These are phyloP conservation scores for Aspergillus arachidicola DNA, from an alignment of 2,329 filamentous ascomycete genomes.

Conservation along the genomic window DNA sequence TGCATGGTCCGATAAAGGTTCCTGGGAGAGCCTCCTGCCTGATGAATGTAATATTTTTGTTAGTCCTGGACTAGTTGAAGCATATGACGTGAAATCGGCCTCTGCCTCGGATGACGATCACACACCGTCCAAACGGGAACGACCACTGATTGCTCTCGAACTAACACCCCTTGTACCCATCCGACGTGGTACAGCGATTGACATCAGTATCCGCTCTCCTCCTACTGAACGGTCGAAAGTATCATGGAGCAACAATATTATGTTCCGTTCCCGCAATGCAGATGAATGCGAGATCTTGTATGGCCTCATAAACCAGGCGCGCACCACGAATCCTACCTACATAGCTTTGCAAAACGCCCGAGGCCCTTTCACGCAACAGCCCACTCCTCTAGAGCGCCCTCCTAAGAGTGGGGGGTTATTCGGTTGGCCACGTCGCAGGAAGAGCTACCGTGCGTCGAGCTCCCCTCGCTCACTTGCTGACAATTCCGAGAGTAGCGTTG, in stretches of 20 bases:
- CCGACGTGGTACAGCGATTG: constrained; percentile 85
- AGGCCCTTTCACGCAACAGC: constrained; percentile 59
- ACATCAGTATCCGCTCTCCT: constrained; percentile 90
- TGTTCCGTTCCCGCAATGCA: constrained; percentile 79
- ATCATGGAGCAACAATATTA: constrained; percentile 74
- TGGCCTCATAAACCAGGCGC: constrained; percentile 80
- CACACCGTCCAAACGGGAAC: constrained; percentile 27
- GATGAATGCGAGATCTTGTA: constrained; percentile 83
- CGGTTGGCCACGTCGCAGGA: constrained; percentile 54
- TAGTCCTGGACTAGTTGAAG: constrained; percentile 66
- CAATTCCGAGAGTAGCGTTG: constrained; percentile 74
- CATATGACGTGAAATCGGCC: constrained; percentile 58
- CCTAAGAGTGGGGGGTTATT: constrained; percentile 46
- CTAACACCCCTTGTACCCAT: constrained; percentile 90
- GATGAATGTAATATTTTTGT: constrained; percentile 66
- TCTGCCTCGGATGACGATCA: constrained; percentile 23
- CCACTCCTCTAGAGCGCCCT: constrained; percentile 50
- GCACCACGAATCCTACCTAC: constrained; percentile 91
- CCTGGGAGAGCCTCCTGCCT: constrained; percentile 63
- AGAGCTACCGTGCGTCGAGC: constrained; percentile 61
- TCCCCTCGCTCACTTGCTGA: constrained; percentile 58
- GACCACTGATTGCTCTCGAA: constrained; percentile 71
- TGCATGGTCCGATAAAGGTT: constrained; percentile 64
- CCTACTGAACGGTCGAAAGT: constrained; percentile 74
- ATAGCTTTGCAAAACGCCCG: constrained; percentile 75